Conservation (phyloP, 345 rosid genomes). For the Acer saccharum region DNA sequence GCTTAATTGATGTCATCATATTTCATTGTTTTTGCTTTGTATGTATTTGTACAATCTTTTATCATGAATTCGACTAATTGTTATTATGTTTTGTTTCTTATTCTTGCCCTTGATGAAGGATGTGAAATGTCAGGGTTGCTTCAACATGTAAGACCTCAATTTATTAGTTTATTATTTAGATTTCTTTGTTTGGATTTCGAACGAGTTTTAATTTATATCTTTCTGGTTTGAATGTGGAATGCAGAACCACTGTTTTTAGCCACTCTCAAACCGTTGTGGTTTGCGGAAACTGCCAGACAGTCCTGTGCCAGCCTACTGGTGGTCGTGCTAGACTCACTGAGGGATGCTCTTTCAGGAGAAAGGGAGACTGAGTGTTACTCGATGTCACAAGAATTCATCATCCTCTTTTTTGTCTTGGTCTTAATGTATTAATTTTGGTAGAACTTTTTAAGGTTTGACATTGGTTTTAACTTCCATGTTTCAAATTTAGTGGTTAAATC, state of each 20-base stretch:
- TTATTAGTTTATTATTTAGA: neutral
- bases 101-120: constrained; percentile 39
- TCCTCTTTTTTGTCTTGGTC: constrained; percentile 4
- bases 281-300: constrained; percentile 74
- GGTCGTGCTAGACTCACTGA: constrained; percentile 68
- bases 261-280: constrained; percentile 81
- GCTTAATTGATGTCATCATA: neutral
- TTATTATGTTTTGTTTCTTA: neutral
- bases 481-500: constrained; percentile 5
- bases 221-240: constrained; percentile 7
- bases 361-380: constrained; percentile 39
- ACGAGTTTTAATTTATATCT: neutral
- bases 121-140: constrained; percentile 82
- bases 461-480: neutral
- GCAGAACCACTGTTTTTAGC: constrained; percentile 76
- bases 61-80: neutral
- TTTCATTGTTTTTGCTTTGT: neutral
- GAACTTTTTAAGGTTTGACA: constrained; percentile 11
- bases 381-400: neutral
- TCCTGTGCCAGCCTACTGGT: constrained; percentile 76
- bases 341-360: constrained; percentile 76
- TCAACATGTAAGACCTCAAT: constrained; percentile 55
- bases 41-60: neutral
- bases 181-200: neutral
- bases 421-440: constrained; percentile 6